phyloP scores from a whole-genome alignment of 179 eudicot genomes.

The Actinidia chinensis region DNA sequence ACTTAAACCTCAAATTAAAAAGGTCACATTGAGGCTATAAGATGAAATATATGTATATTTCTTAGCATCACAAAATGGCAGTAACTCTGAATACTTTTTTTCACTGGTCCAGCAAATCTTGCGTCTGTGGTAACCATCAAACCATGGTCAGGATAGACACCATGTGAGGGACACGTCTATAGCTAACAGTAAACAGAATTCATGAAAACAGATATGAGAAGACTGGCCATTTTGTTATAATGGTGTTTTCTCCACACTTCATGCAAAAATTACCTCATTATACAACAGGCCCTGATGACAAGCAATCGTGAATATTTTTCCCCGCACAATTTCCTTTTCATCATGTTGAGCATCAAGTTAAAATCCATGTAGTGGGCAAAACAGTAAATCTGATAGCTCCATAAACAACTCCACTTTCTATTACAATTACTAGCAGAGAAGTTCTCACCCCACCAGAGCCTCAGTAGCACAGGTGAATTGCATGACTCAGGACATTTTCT shows the following conservation, averaged over 20 bases:
- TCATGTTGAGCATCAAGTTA: no score
- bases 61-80: neutral
- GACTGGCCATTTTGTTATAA: neutral
- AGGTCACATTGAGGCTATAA: no score
- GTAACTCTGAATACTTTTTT: neutral
- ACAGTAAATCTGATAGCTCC: no score
- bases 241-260: neutral
- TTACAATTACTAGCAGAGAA: no score
- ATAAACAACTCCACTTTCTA: no score
- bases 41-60: no score
- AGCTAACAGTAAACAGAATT: neutral
- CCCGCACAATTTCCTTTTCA: neutral
- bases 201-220: neutral
- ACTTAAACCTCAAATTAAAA: neutral
- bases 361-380: no score
- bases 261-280: neutral
- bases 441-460: no score
- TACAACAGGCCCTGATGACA: no score
- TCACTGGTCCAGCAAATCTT: slow-evolving; percentile 3
- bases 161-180: neutral
- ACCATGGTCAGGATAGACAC: neutral
- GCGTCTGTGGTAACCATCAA: neutral
- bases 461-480: no score
- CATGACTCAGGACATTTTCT: no score
- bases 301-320: no score